Evolutionary conservation across 2,329 filamentous ascomycete species (phyloP), one percentile per base, ranked within the genome.

Genomic region (Sporothrix luriei): DNA sequence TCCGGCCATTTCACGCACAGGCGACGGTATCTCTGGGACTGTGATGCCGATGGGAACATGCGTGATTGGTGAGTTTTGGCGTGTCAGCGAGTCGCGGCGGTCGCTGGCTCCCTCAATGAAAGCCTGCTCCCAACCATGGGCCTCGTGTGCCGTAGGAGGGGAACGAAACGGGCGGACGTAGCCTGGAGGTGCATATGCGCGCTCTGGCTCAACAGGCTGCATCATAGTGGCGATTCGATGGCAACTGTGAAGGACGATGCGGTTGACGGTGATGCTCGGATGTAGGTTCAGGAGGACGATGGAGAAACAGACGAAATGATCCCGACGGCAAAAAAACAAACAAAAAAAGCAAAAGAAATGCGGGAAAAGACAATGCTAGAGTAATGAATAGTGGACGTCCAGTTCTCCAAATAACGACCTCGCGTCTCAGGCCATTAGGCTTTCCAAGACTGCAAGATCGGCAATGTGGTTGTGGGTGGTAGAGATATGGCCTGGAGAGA

Each of bases 51-150:
- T n/a, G 16, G 61, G 61, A 33, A 9, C 21, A 13, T 33, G 29
- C 13, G 24, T 64, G 9, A 43, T 43, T 14, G 29, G 21, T 4
- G 40, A 26, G 14, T 14, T 40, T 19, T 10, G 24, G 5, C 5
- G 14, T 6, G 7, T 21, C n/a, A 3, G 2, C 2, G 51, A 48
- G 26, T 13, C 24, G n/a, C n/a, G 55, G 24, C 38, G n/a, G 14
- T 16, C 57, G 40, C n/a, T 62, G 11, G 29, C 46, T 24, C 29
- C 54, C 16, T 38, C 62, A 16, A 70, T 38, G 68, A 33, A 70
- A 29, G 67, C 62, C 64, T 70, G 62, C 7, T 67, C 54, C 68
- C 33, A 70, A 48, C 33, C 49, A 16, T 29, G 24, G 13, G 46
- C 68, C n/a, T 70, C 54, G 16, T 66, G 24, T 5, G 29, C 61